These are phyloP conservation scores for Pseudonitzschia pungens DNA, from an alignment of 108 stramenopile species.

Conservation along the genomic window DNA sequence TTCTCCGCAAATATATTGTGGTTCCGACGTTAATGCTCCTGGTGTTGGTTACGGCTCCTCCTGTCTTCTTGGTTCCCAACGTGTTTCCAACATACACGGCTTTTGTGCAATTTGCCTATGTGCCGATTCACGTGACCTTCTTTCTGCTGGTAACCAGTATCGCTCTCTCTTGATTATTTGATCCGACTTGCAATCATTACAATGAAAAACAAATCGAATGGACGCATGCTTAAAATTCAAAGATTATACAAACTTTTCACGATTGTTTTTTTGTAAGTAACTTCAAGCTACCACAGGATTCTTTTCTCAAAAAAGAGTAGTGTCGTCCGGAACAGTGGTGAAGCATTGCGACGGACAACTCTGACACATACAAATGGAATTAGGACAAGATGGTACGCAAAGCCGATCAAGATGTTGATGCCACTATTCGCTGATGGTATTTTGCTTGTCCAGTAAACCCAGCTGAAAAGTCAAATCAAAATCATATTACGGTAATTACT, in stretches of 20 bases:
- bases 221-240: too few species aligned
- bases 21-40: conserved; percentile 4
- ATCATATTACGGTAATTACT: too few species aligned
- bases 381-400: too few species aligned
- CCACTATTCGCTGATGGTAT: not conserved
- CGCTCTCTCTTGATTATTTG: not conserved
- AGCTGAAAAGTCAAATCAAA: too few species aligned
- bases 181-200: not conserved
- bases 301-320: too few species aligned
- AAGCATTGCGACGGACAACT: not conserved
- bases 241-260: too few species aligned
- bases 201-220: not conserved
- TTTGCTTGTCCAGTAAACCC: not conserved
- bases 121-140: conserved; percentile 64
- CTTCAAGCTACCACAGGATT: too few species aligned
- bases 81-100: conserved; percentile 51
- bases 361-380: too few species aligned
- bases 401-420: too few species aligned
- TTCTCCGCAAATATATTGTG: not conserved
- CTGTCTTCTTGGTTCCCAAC: conserved; percentile 52
- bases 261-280: too few species aligned
- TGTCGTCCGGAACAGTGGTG: not conserved
- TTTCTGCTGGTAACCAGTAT: conserved; percentile 38
- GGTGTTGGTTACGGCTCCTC: conserved; percentile 49
- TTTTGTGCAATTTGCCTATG: conserved; percentile 56